These are phyloP conservation scores for Penicillium nucicola DNA, from an alignment of 495 filamentous ascomycete genomes.

Conservation along the genomic window DNA sequence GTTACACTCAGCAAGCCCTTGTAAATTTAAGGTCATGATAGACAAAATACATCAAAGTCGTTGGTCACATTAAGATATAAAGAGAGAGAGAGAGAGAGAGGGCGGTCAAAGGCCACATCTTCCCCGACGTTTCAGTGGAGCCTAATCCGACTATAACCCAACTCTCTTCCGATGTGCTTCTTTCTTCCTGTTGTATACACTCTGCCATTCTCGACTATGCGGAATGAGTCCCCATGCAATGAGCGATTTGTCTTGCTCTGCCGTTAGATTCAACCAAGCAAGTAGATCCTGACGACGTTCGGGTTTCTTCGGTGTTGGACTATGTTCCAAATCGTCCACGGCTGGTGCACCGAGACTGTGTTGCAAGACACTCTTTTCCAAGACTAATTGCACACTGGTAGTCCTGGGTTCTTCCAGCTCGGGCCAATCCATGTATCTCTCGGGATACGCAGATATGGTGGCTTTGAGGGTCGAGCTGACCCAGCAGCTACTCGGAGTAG, in stretches of 20 bases:
- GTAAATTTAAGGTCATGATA: background rate
- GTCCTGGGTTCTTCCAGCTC: background rate
- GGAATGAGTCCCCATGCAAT: constrained; percentile 14
- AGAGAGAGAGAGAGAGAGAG: too few species aligned
- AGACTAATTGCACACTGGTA: too few species aligned
- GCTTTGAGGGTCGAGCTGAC: constrained; percentile 5
- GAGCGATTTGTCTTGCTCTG: constrained; percentile 7
- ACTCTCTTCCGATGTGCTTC: constrained; percentile 4
- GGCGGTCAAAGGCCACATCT: background rate
- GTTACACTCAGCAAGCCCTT: constrained; percentile 1
- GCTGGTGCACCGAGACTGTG: background rate
- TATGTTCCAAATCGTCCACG: background rate
- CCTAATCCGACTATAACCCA: background rate
- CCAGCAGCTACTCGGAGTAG: constrained; percentile 1
- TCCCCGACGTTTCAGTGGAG: background rate
- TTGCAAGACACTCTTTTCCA: background rate
- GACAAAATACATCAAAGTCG: background rate
- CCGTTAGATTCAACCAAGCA: constrained; percentile 11
- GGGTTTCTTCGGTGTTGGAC: background rate
- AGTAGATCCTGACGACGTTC: constrained; percentile 10
- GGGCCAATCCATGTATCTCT: background rate
- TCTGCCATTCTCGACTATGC: constrained; percentile 9
- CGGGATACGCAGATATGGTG: constrained; percentile 7
- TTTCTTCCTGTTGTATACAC: constrained; percentile 9
- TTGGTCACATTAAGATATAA: too few species aligned